Evolutionary conservation across 257 asterid genomes (phyloP).

Genomic region (Penstemon eatonii): DNA sequence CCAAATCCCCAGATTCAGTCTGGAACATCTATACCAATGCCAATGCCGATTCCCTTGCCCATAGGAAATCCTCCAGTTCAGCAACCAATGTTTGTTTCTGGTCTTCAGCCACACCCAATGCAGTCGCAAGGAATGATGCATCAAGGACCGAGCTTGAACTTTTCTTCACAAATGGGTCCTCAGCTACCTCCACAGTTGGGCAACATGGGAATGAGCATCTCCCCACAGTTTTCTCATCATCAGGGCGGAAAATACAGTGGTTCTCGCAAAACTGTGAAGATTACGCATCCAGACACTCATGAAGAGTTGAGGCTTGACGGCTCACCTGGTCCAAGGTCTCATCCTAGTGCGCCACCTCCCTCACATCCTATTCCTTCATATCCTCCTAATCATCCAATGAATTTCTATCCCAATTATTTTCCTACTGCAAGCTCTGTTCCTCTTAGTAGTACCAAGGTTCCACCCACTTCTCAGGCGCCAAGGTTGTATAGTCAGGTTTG

Average conservation of each 20-base stretch:
- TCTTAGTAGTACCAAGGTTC: conserved; percentile 40
- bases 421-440: conserved; percentile 66
- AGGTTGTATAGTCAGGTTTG: conserved; percentile 70
- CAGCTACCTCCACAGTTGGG: conserved; percentile 79
- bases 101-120: conserved; percentile 76
- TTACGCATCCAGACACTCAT: conserved; percentile 85
- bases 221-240: conserved; percentile 71
- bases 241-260: conserved; percentile 50
- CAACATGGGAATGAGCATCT: conserved; percentile 62
- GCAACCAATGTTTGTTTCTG: conserved; percentile 67
- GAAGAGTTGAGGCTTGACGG: conserved; percentile 88
- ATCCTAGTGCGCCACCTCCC: conserved; percentile 58
- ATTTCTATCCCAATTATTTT: conserved; percentile 48
- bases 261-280: conserved; percentile 76
- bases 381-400: conserved; percentile 55
- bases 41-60: conserved; percentile 62
- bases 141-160: conserved; percentile 48
- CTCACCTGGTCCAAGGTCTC: conserved; percentile 54
- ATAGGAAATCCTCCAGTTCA: conserved; percentile 68
- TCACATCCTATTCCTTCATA: conserved; percentile 64
- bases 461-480: conserved; percentile 63
- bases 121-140: conserved; percentile 85
- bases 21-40: conserved; percentile 51
- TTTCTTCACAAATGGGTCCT: conserved; percentile 64
- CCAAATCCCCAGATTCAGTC: conserved; percentile 79